Evolutionary conservation across 331 rosid species (phyloP).

Genomic region (Malus hybrid): DNA sequence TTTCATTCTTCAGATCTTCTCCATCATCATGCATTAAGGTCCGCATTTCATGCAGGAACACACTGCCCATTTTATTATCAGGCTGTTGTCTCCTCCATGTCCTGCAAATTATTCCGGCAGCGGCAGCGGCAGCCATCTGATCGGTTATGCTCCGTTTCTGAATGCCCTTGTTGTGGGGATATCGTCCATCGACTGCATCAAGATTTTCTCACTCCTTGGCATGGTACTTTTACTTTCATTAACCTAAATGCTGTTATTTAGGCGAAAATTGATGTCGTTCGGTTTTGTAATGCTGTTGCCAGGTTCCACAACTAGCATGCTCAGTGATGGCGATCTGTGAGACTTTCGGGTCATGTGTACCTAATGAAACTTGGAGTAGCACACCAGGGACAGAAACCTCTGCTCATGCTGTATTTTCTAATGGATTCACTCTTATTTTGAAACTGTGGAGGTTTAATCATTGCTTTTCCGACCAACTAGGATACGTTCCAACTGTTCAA

Average conservation of each 20-base stretch:
- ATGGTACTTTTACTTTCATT: slow-evolving; percentile 2
- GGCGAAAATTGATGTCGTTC: background rate
- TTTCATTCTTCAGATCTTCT: background rate
- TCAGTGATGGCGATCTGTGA: slow-evolving; percentile 18
- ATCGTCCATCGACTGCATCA: background rate
- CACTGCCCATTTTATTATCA: slow-evolving; percentile 11
- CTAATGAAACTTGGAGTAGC: background rate
- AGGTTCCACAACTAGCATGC: slow-evolving; percentile 19
- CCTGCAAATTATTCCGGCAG: slow-evolving; percentile 2
- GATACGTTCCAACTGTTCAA: slow-evolving; percentile 8
- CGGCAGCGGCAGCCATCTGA: slow-evolving; percentile 7
- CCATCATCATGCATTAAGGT: background rate
- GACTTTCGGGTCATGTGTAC: slow-evolving; percentile 9
- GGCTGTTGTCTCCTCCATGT: slow-evolving; percentile 14
- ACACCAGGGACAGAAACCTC: slow-evolving; percentile 1
- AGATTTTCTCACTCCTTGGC: slow-evolving; percentile 12
- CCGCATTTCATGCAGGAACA: slow-evolving; percentile 8
- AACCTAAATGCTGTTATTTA: background rate
- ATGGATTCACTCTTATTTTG: slow-evolving; percentile 11
- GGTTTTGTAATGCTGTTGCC: background rate
- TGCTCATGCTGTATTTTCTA: slow-evolving; percentile 13
- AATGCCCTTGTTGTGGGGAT: slow-evolving; percentile 4
- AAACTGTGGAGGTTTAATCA: slow-evolving; percentile 14
- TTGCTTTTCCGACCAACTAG: background rate
- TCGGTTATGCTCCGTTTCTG: slow-evolving; percentile 3